Conservation (phyloP, 306 rosid genomes). For the Hippophae gyantsensis region DNA sequence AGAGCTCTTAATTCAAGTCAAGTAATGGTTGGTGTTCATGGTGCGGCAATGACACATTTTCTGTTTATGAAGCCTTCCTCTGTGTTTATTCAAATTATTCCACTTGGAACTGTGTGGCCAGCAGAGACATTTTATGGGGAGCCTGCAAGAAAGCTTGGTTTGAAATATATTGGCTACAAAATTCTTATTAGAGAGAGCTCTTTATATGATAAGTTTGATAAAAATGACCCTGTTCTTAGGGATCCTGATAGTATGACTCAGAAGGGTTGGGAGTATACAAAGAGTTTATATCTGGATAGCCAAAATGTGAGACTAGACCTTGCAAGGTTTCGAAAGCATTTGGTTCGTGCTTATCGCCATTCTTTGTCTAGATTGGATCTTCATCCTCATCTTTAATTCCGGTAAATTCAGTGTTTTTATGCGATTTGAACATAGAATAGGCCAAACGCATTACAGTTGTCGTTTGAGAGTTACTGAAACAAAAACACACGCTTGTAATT, state of each 20-base stretch:
- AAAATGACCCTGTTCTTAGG: not conserved
- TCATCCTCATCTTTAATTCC: no score
- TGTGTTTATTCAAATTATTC: constrained; percentile 11
- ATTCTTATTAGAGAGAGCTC: constrained; percentile 9
- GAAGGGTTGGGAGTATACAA: constrained; percentile 2
- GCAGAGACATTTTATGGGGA: constrained; percentile 3
- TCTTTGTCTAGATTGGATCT: no score
- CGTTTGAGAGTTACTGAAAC: no score
- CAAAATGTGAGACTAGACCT: constrained; percentile 13
- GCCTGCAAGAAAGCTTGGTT: constrained; percentile 10
- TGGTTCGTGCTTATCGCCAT: not conserved
- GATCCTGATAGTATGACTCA: constrained; percentile 9
- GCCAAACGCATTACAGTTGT: no score
- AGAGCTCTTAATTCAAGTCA: not conserved
- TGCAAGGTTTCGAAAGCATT: constrained; percentile 1
- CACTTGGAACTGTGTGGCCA: constrained; percentile 6
- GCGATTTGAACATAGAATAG: no score
- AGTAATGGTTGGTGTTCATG: constrained; percentile 14
- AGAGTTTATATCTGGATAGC: constrained; percentile 1
- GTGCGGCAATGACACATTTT: constrained; percentile 20
- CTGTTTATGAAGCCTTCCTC: constrained; percentile 12
- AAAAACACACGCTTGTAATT: no score
- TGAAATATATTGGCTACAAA: constrained; percentile 11
- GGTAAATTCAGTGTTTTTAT: no score
- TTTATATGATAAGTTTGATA: not conserved